Evolutionary conservation across 768 basidiomycete species (phyloP).

Genomic region (Leccinum ochraceum): DNA sequence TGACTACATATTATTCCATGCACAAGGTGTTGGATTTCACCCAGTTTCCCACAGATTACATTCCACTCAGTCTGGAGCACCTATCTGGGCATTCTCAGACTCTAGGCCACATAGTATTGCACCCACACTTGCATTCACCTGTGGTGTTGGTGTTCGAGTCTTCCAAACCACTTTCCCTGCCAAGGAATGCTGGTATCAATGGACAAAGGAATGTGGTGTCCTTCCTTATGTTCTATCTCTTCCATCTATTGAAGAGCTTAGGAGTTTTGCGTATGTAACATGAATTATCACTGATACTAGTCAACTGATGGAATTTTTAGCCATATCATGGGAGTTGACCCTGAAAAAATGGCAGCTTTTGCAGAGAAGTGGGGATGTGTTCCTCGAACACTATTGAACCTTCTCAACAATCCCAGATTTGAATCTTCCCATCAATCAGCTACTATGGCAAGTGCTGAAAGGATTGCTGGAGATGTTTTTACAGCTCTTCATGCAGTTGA

Average conservation of each 20-base stretch:
- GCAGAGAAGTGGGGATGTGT: not conserved
- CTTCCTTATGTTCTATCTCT: not conserved
- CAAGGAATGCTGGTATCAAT: not conserved
- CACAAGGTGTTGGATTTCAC: not conserved
- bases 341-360: not conserved
- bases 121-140: not conserved
- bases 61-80: too few species aligned
- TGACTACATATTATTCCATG: not conserved
- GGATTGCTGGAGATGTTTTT: not conserved
- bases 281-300: not conserved
- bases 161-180: not conserved
- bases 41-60: too few species aligned
- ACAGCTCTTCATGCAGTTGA: not conserved
- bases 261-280: not conserved
- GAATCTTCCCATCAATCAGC: too few species aligned
- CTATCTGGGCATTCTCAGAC: conserved; percentile 1
- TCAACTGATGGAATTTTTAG: not conserved
- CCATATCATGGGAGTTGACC: not conserved
- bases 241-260: not conserved
- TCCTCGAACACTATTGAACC: not conserved
- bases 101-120: not conserved
- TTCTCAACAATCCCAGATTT: not conserved
- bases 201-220: not conserved
- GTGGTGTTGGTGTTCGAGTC: not conserved
- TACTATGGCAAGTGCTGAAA: not conserved